These are phyloP conservation scores for Aspergillus latus DNA, from an alignment of 2,329 filamentous ascomycete species.

Conservation along the genomic window DNA sequence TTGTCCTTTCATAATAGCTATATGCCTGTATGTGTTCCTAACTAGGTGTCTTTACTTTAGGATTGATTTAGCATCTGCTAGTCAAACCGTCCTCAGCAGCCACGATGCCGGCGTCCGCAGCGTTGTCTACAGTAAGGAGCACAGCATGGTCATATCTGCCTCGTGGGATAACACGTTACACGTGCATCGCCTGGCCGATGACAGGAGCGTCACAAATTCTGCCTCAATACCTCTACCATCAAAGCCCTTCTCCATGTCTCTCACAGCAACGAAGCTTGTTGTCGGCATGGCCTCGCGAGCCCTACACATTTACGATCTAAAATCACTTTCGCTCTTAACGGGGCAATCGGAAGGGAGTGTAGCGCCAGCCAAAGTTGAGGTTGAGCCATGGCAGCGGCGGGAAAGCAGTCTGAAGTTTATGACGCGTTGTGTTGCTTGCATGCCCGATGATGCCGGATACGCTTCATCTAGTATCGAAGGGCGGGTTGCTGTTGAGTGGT, in stretches of 20 bases:
- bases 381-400: conserved; percentile 86
- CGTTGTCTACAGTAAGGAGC: conserved; percentile 75
- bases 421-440: conserved; percentile 87
- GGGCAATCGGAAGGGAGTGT: conserved; percentile 46
- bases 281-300: conserved; percentile 93
- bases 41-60: conserved; percentile 35
- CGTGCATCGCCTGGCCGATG: conserved; percentile 61
- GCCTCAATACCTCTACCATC: conserved; percentile 70
- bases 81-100: conserved; percentile 72
- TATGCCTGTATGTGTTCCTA: neutral
- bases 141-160: conserved; percentile 78
- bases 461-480: conserved; percentile 92
- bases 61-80: conserved; percentile 70
- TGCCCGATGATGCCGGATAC: conserved; percentile 95
- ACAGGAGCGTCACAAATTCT: conserved; percentile 50
- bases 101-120: conserved; percentile 79
- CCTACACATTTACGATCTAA: conserved; percentile 92
- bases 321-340: conserved; percentile 58
- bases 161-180: conserved; percentile 94
- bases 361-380: conserved; percentile 46
- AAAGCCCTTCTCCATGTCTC: conserved; percentile 82
- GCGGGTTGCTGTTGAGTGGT: conserved; percentile 95
- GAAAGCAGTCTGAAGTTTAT: conserved; percentile 96
- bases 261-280: conserved; percentile 80
- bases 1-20: neutral